Conservation (phyloP, 1,284 basidiomycete species). For the Fomitopsis betulina region DNA sequence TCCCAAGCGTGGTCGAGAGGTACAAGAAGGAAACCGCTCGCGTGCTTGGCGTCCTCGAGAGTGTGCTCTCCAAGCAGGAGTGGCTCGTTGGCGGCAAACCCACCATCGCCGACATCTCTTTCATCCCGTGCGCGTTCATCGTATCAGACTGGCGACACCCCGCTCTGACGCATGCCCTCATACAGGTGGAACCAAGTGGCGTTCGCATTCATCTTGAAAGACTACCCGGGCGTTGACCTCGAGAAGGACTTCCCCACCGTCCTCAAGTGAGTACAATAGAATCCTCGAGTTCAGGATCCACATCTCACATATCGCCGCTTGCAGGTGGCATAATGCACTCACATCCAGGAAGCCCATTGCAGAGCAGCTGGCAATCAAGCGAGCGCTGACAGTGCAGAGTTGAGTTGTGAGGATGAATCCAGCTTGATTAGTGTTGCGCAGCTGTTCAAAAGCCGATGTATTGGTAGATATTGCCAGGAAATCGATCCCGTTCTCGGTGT, state of each 20-base stretch:
- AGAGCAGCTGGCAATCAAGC: neutral
- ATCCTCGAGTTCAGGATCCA: too few relatives aligned
- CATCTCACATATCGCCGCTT: neutral
- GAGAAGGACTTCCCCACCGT: conserved; percentile 12
- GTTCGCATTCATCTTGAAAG: neutral
- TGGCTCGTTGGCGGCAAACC: conserved; percentile 15
- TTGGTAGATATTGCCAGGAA: too few relatives aligned
- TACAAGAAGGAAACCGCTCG: conserved; percentile 28
- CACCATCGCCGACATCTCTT: conserved; percentile 16
- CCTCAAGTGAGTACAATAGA: neutral
- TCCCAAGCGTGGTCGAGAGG: conserved; percentile 25
- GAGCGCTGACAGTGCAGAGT: neutral
- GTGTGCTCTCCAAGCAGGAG: conserved; percentile 17
- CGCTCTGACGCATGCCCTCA: neutral
- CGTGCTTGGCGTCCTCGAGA: conserved; percentile 29
- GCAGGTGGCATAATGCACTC: neutral
- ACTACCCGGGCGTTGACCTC: conserved; percentile 6
- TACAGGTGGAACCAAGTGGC: conserved; percentile 7
- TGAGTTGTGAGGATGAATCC: too few relatives aligned
- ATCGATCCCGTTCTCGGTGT: too few relatives aligned
- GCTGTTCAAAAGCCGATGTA: too few relatives aligned
- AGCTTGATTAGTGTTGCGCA: too few relatives aligned
- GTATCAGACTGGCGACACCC: neutral
- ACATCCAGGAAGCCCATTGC: neutral
- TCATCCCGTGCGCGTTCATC: conserved; percentile 9